phyloP scores from a whole-genome alignment of 805 yeast species.

The Tetrapisispora taiwanensis region DNA sequence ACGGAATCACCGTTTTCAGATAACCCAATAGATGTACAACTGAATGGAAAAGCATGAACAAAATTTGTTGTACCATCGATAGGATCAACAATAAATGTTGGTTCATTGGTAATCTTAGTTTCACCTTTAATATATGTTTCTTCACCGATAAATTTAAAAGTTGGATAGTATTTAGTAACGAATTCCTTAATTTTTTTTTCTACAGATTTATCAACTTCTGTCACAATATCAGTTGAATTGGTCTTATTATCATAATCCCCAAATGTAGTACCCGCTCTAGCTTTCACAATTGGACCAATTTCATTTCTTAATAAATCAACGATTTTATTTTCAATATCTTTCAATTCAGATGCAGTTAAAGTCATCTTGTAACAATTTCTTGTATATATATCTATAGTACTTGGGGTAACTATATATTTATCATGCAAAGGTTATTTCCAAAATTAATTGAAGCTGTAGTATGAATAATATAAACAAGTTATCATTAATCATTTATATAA shows the following conservation, averaged over 20 bases:
- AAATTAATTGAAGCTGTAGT: no score
- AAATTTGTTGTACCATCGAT: slow-evolving; percentile 60
- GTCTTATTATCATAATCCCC: slow-evolving; percentile 45
- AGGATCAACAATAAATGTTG: slow-evolving; percentile 58
- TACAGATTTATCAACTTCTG: slow-evolving; percentile 49
- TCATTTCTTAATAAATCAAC: slow-evolving; percentile 16
- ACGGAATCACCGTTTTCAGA: slow-evolving; percentile 38
- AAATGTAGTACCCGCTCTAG: slow-evolving; percentile 18
- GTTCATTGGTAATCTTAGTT: slow-evolving; percentile 38
- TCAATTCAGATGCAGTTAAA: slow-evolving; percentile 15
- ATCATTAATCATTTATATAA: no score
- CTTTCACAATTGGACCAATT: slow-evolving; percentile 23
- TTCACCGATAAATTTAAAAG: slow-evolving; percentile 49
- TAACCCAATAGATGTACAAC: slow-evolving; percentile 53
- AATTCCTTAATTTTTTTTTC: slow-evolving; percentile 31
- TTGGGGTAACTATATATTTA: no score
- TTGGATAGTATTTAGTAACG: slow-evolving; percentile 36
- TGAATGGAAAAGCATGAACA: slow-evolving; percentile 51
- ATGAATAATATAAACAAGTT: no score
- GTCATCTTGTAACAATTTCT: slow-evolving; percentile 9
- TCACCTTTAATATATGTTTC: slow-evolving; percentile 45
- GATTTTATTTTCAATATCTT: slow-evolving; percentile 19
- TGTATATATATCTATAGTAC: no score
- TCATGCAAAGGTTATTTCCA: no score
- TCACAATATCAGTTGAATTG: slow-evolving; percentile 53